Base-by-base conservation (phyloP, 108 stramenopile species). In the Bacterosira constricta region DNA sequence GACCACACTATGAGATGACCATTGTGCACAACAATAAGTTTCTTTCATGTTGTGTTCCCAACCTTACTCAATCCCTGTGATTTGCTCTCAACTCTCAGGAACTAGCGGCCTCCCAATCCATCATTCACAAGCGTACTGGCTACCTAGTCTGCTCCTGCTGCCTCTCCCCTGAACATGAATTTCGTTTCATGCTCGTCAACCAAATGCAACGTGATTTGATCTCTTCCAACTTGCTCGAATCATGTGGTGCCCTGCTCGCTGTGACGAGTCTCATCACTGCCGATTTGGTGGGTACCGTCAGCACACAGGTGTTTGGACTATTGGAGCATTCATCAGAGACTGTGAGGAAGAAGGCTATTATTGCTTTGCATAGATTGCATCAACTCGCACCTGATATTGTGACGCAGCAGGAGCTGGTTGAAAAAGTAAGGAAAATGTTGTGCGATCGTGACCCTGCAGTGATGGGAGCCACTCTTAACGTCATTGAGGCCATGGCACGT, bases 111-210 rank as follows among this genome's bases (percentile, higher is more conserved):
- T 93, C 95, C 18, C 84, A 88, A 32, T 90, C 83, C 50, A 78
- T 99, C 18, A 75, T 86, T 42, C 97, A 97, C 85, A 99, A 98
- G 69, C 88, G 93, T 20, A 91, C 93, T 23, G 99, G 99, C 6
- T 99, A 99, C 68, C 77, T 99, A 49, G 82, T 94, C 32, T 96
- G 96, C 56, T 58, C 88, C 21, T 85, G 97, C 50, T 98, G 96
- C 75, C 83, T 99, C 27, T 73, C 89, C 27, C 99, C 99, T 1
- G 89, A 91, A 8, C 96, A 99, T 72, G 97, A 98, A 77, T 98
- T 99, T 66, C 86, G 99, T 6, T 98, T 98, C 89, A 99, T 99
- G 99, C 84, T 99, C 12, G 96, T 99, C 34, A 98, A 98, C 79
- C 97, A 98, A 74, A 93, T 99, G 89, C 98, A 98, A 85, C 85